phyloP scores from a whole-genome alignment of 176 grass and related monocot species.

The Rhynchospora pubera region DNA sequence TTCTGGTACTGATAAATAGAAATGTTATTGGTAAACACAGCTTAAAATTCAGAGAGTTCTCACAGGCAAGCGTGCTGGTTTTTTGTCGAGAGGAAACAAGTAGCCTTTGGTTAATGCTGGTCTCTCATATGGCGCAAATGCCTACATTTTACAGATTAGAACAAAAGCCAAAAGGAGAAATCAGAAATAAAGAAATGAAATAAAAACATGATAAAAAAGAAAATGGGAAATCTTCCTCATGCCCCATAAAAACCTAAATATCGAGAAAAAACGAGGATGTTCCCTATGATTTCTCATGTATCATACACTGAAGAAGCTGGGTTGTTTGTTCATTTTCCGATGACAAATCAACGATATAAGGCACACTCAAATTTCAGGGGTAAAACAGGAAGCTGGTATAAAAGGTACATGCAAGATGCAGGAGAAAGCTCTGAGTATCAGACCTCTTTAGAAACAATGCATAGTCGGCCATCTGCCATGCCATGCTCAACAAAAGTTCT shows the following conservation, averaged over 20 bases:
- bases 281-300: neutral
- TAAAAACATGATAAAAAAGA: no score
- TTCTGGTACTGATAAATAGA: neutral
- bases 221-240: neutral
- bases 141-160: constrained; percentile 34
- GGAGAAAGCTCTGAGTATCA: neutral
- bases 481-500: constrained; percentile 80
- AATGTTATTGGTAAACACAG: neutral
- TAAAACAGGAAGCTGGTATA: neutral
- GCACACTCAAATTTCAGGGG: neutral
- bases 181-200: neutral
- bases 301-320: neutral
- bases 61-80: constrained; percentile 86
- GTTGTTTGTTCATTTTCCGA: neutral
- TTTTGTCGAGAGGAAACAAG: constrained; percentile 84
- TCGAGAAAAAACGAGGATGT: neutral
- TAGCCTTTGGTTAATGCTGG: constrained; percentile 92
- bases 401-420: neutral
- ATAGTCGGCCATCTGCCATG: constrained; percentile 76
- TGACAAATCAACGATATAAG: neutral
- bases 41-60: constrained; percentile 23
- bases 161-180: neutral
- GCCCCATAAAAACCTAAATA: neutral
- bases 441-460: constrained; percentile 95
- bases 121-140: constrained; percentile 71